Evolutionary conservation across 1,284 basidiomycete genomes (phyloP).

Genomic region (Phellopilus nigrolimitatus): DNA sequence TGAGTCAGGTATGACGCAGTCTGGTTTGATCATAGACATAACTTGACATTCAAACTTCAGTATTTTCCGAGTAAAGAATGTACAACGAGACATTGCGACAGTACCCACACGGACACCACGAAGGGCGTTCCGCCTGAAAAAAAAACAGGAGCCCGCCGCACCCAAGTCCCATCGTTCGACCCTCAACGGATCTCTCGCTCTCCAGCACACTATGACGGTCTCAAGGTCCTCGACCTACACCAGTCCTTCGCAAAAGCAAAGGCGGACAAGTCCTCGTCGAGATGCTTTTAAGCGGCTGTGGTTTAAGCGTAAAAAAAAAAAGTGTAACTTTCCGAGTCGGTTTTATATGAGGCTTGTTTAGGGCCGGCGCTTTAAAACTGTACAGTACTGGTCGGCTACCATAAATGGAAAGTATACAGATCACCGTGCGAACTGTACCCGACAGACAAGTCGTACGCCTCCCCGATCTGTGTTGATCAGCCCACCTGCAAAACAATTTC

Average conservation of each 20-base stretch:
- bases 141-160: constrained; percentile 58
- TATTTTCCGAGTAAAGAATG: constrained; percentile 35
- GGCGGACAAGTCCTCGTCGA: constrained; percentile 76
- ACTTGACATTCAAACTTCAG: not conserved
- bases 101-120: constrained; percentile 60
- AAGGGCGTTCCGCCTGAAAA: constrained; percentile 48
- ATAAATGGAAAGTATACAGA: no score
- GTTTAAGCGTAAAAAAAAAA: constrained; percentile 43
- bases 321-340: not conserved
- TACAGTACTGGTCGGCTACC: constrained; percentile 10
- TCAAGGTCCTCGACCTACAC: constrained; percentile 76
- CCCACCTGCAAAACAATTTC: constrained; percentile 2
- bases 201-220: constrained; percentile 80
- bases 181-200: constrained; percentile 40
- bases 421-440: no score
- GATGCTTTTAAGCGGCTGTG: constrained; percentile 82
- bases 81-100: constrained; percentile 87
- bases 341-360: constrained; percentile 23
- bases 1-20: no score
- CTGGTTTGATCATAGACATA: no score
- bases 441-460: not conserved
- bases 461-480: not conserved
- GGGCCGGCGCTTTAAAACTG: constrained; percentile 15
- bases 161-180: constrained; percentile 74
- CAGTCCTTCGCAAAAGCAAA: constrained; percentile 48